These are phyloP conservation scores for Thermochaetoides thermophila DNA, from an alignment of 495 filamentous ascomycete genomes.

Conservation along the genomic window DNA sequence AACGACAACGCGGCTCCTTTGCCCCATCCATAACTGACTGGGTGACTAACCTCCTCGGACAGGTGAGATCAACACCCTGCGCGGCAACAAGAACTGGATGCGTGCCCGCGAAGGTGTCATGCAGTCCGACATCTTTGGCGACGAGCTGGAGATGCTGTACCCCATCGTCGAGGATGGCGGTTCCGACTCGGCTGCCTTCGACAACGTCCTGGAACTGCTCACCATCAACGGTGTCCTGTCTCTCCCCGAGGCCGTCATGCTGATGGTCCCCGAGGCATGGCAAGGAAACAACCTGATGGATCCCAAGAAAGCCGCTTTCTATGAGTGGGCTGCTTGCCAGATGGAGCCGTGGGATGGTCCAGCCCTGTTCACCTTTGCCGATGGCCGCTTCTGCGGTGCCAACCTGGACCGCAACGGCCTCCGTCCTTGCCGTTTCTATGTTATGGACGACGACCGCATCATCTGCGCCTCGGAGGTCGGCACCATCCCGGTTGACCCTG, in stretches of 20 bases:
- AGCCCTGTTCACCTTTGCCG: conserved; percentile 94
- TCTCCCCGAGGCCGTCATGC: conserved; percentile 93
- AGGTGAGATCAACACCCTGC: conserved; percentile 93
- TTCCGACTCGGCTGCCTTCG: conserved; percentile 95
- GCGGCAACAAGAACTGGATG: conserved; percentile 99
- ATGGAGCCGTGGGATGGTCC: conserved; percentile 99
- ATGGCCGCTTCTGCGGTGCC: conserved; percentile 94
- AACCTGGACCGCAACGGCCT: conserved; percentile 98
- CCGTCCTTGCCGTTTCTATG: conserved; percentile 94
- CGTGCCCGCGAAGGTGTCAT: conserved; percentile 91
- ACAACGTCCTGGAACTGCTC: conserved; percentile 92
- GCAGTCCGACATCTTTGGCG: conserved; percentile 82
- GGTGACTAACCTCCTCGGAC: conserved; percentile 19
- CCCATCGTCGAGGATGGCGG: conserved; percentile 96
- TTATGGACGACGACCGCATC: conserved; percentile 95
- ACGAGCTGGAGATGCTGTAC: conserved; percentile 82
- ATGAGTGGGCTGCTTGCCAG: conserved; percentile 98
- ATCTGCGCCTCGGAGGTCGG: conserved; percentile 98
- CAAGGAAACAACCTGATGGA: conserved; percentile 89
- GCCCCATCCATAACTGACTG: no score
- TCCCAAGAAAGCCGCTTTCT: conserved; percentile 92
- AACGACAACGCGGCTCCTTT: no score
- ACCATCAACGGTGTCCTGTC: conserved; percentile 96
- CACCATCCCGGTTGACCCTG: conserved; percentile 82
- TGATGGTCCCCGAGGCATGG: conserved; percentile 99